phyloP scores from a whole-genome alignment of 768 basidiomycete species.

The Vararia minispora region DNA sequence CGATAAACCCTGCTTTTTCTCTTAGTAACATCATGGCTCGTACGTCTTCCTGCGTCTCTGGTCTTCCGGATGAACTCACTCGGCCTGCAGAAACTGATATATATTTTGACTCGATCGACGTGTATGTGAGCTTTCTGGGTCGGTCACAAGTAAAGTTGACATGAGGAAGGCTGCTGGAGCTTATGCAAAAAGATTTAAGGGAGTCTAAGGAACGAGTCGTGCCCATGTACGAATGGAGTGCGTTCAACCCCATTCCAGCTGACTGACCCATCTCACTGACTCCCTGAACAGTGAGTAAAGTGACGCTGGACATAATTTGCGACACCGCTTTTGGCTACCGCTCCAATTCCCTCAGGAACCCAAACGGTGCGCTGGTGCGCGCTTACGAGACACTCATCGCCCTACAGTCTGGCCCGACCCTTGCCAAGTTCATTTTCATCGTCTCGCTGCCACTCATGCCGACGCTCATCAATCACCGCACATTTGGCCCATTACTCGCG shows the following conservation, averaged over 20 bases:
- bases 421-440: slow-evolving; percentile 24
- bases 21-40: slow-evolving; percentile 11
- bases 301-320: slow-evolving; percentile 17
- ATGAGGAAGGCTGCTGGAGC: not conserved
- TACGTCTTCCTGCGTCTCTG: not conserved
- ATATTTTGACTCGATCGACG: slow-evolving; percentile 1
- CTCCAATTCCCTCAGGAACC: slow-evolving; percentile 10
- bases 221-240: slow-evolving; percentile 12
- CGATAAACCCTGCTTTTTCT: slow-evolving; percentile 14
- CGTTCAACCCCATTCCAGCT: not conserved
- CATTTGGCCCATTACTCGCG: not conserved
- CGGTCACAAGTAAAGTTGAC: not conserved
- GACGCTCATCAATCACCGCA: slow-evolving; percentile 19
- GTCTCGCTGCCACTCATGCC: slow-evolving; percentile 26
- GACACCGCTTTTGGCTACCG: slow-evolving; percentile 12
- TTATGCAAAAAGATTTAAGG: slow-evolving; percentile 2
- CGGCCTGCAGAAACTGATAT: not conserved
- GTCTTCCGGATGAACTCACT: not conserved
- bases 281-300: slow-evolving; percentile 11
- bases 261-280: too few relatives aligned
- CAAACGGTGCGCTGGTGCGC: slow-evolving; percentile 9
- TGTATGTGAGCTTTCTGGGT: slow-evolving; percentile 1
- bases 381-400: slow-evolving; percentile 11
- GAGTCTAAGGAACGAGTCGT: slow-evolving; percentile 4
- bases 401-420: slow-evolving; percentile 8